A percentile compares a stretch with the other conserved stretches of the same genome.
Evolutionary conservation across 768 basidiomycete genomes (phyloP).

Genomic region (Pisolithus sp.): DNA sequence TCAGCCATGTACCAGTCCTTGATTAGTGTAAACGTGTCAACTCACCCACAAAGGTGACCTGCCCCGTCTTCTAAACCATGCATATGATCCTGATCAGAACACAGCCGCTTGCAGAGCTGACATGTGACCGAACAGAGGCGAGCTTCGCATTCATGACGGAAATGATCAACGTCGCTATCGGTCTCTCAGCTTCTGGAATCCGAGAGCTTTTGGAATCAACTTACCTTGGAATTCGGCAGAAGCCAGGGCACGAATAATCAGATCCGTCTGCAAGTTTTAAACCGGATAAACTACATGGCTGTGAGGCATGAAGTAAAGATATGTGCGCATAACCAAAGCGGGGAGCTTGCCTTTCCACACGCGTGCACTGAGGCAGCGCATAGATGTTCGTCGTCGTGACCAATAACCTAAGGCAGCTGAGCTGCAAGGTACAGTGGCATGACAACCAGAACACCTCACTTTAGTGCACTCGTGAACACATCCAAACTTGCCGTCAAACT

Average conservation of each 20-base stretch:
- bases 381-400: constrained; percentile 38
- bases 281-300: constrained; percentile 35
- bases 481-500: constrained; percentile 35
- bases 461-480: constrained; percentile 45
- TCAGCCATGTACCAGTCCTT: constrained; percentile 5
- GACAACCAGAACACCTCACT: constrained; percentile 22
- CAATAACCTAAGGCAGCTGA: constrained; percentile 27
- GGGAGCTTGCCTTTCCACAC: constrained; percentile 40
- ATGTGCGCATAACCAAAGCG: not conserved
- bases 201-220: not conserved
- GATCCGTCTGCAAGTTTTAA: constrained; percentile 19
- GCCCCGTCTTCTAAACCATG: constrained; percentile 35
- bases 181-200: not conserved
- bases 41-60: constrained; percentile 50
- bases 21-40: not conserved
- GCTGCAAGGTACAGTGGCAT: not conserved
- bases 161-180: constrained; percentile 37
- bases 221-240: constrained; percentile 36
- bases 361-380: constrained; percentile 44
- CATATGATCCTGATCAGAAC: constrained; percentile 39
- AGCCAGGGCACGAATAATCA: constrained; percentile 31
- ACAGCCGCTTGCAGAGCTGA: constrained; percentile 45
- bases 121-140: constrained; percentile 45
- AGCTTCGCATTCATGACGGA: constrained; percentile 40
- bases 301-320: not conserved